Evolutionary conservation across 345 rosid genomes (phyloP).

Genomic region (Hibiscus tridactylites): DNA sequence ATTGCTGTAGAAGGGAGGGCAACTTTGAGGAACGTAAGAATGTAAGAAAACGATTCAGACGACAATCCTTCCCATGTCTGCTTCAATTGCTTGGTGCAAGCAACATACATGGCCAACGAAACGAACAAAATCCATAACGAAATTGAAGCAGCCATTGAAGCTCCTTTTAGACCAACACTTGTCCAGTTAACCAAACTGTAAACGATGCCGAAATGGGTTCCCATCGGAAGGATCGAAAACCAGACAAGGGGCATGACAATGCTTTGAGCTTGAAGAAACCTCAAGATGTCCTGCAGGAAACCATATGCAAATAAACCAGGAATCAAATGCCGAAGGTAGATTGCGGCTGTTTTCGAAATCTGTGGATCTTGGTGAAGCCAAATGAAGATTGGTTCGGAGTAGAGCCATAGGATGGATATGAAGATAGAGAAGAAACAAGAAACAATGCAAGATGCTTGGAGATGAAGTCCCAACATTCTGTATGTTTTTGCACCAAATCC

Average conservation of each 20-base stretch:
- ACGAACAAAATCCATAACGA: not conserved
- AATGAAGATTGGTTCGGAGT: slow-evolving; percentile 25
- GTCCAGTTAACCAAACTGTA: not conserved
- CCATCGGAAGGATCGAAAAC: not conserved
- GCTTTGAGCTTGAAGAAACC: not conserved
- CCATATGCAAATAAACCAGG: not conserved
- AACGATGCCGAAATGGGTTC: not conserved
- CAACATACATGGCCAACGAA: slow-evolving; percentile 34
- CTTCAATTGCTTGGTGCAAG: slow-evolving; percentile 27
- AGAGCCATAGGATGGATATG: slow-evolving; percentile 35
- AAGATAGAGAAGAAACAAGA: slow-evolving; percentile 26
- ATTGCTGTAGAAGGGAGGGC: slow-evolving; percentile 65
- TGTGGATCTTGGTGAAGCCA: not conserved
- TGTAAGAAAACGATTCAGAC: slow-evolving; percentile 23
- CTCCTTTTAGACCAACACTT: not conserved
- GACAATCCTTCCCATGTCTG: slow-evolving; percentile 63
- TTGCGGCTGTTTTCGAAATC: not conserved
- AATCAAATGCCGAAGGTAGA: not conserved
- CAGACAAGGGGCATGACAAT: not conserved
- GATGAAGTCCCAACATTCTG: not conserved
- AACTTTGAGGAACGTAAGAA: slow-evolving; percentile 31
- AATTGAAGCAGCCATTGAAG: not conserved
- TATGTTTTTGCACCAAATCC: not conserved
- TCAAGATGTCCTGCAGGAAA: not conserved
- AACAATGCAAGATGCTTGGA: slow-evolving; percentile 14